Conservation (phyloP, 2,329 filamentous ascomycete species). For the Pseudonectria buxi region DNA sequence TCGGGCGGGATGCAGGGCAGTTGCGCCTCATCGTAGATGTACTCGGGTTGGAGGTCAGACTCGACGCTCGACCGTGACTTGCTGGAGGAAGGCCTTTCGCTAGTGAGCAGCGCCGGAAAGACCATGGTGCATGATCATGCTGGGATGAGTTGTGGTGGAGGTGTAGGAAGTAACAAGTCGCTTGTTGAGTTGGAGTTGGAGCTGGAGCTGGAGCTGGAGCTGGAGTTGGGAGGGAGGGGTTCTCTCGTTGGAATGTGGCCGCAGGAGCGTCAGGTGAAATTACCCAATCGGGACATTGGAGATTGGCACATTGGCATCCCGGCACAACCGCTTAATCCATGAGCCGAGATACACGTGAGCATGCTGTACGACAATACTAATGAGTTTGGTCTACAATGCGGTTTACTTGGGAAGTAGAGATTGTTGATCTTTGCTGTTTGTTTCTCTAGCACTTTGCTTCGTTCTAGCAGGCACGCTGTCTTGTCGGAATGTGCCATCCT, state of each 20-base stretch:
- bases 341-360: no score
- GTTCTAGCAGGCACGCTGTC: no score
- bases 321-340: no score
- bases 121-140: slow-evolving; percentile 41
- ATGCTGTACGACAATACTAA: no score
- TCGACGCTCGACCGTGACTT: slow-evolving; percentile 25
- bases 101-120: slow-evolving; percentile 41
- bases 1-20: slow-evolving; percentile 43
- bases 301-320: not conserved
- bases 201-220: no score
- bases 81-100: slow-evolving; percentile 30
- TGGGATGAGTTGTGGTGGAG: slow-evolving; percentile 13
- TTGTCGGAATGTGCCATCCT: no score
- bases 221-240: slow-evolving; percentile 3
- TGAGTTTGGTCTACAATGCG: no score
- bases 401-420: no score
- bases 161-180: not conserved
- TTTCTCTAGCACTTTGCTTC: no score
- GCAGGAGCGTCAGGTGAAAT: no score
- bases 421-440: no score
- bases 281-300: no score
- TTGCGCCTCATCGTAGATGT: slow-evolving; percentile 51
- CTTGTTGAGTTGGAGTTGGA: not conserved
- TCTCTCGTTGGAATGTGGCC: not conserved
- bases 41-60: slow-evolving; percentile 31